Evolutionary conservation across 2,329 filamentous ascomycete genomes (phyloP).

Genomic region (Arthrobotrys conoides): DNA sequence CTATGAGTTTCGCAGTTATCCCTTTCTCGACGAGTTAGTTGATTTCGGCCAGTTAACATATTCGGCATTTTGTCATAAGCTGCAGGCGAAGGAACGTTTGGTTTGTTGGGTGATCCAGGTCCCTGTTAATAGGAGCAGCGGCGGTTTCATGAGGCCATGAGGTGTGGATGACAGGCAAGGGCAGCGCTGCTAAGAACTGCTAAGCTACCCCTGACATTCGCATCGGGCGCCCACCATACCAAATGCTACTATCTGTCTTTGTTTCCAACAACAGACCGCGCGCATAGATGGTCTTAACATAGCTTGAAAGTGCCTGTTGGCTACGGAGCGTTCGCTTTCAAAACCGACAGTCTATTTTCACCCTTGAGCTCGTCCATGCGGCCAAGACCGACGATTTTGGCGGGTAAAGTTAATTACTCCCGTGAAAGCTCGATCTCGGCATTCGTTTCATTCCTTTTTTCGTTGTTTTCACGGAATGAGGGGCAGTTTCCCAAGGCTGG

Average conservation of each 20-base stretch:
- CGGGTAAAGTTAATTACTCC: slow-evolving; percentile 21
- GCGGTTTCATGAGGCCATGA: slow-evolving; percentile 46
- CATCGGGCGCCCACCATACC: slow-evolving; percentile 30
- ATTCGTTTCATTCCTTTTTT: slow-evolving; percentile 1
- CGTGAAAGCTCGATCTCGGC: slow-evolving; percentile 30
- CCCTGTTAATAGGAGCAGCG: slow-evolving; percentile 35
- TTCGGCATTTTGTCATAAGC: slow-evolving; percentile 41
- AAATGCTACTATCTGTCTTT: slow-evolving; percentile 45
- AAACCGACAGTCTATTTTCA: slow-evolving; percentile 33
- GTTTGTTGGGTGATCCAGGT: slow-evolving; percentile 46
- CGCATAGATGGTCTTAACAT: slow-evolving; percentile 57
- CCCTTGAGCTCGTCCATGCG: slow-evolving; percentile 23
- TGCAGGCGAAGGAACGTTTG: background rate
- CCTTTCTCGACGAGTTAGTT: background rate
- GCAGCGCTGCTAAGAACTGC: slow-evolving; percentile 20
- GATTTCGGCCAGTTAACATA: slow-evolving; percentile 29
- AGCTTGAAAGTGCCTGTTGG: slow-evolving; percentile 29
- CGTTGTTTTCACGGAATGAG: slow-evolving; percentile 19
- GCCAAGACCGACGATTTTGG: slow-evolving; percentile 29
- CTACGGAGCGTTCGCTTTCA: slow-evolving; percentile 30
- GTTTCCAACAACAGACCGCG: slow-evolving; percentile 54
- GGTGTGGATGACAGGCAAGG: slow-evolving; percentile 25
- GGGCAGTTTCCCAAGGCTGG: slow-evolving; percentile 28
- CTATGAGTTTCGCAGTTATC: slow-evolving; percentile 30
- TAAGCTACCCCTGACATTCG: slow-evolving; percentile 49